Base-by-base conservation (phyloP, 2,329 filamentous ascomycete genomes). In the Celoporthe dispersa region DNA sequence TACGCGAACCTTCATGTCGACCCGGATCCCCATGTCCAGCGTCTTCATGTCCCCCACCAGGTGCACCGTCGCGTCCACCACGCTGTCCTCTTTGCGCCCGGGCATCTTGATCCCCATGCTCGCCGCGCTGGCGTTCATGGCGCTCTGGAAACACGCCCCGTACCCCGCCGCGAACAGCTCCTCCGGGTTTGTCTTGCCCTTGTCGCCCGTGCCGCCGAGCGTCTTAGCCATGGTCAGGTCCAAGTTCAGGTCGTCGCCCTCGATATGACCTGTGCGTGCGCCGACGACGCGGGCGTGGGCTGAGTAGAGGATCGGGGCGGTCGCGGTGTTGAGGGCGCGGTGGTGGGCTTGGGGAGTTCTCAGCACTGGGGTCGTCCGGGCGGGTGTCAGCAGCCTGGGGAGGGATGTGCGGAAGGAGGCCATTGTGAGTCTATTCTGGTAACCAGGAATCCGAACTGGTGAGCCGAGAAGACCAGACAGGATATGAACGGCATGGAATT, bases 151-250 rank as follows among this genome's bases (percentile, higher is more conserved):
- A 72, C 82, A 84, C 11, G 83, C 81, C 35, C 82, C 83, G 70
- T 84, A 84, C 31, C 82, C 82, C 0, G 82, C 82, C 0, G 83
- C 82, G 70, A 84, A 84, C 1, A 85, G 79, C 72, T 84, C 83
- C 75, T 84, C 83, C 1, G 81, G 81, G 71, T 82, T 85, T 8
- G 83, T 83, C 74, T 83, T 84, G 69, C 80, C 78, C 44, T 67
- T 70, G 66, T 77, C 81, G 19, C 81, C 81, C 0, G 74, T 61
- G 11, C 81, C 82, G 55, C 81, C 81, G 16, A 84, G 78, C 1
- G 78, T 78, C 73, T 82, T 83, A 68, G 81, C 78, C 82, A 83
- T 83, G 25, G 79, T 79, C 0, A 83, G 78, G 41, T 82, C 80
- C 14, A 78, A 67, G 44, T 71, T 64, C 48, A 77, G 76, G 70